Evolutionary conservation across 2,329 filamentous ascomycete species (phyloP).

Genomic region (Hypoxylon sp.): DNA sequence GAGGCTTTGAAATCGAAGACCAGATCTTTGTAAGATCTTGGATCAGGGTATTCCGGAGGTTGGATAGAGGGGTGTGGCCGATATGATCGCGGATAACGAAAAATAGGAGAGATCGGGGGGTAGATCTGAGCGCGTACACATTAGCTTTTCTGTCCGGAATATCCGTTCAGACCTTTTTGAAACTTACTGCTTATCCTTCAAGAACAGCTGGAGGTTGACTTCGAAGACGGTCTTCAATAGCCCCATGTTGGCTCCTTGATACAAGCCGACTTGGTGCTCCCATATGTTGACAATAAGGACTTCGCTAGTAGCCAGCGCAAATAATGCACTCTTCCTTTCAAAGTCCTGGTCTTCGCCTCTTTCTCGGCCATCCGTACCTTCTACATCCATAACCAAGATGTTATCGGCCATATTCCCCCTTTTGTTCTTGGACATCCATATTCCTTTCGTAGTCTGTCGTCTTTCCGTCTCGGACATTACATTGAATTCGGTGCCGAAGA

Average conservation of each 20-base stretch:
- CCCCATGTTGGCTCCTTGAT: conserved; percentile 99
- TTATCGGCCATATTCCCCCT: conserved; percentile 88
- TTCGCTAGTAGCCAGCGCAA: conserved; percentile 96
- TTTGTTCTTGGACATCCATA: conserved; percentile 99
- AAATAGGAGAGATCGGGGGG: conserved; percentile 91
- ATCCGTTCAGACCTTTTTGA: neutral
- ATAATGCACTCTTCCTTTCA: conserved; percentile 96
- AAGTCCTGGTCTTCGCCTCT: conserved; percentile 98
- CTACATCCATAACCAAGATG: conserved; percentile 99
- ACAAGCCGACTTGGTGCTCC: conserved; percentile 98
- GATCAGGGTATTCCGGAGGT: conserved; percentile 89
- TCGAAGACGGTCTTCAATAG: conserved; percentile 98
- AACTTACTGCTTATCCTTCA: conserved; percentile 91
- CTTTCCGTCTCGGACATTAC: conserved; percentile 97
- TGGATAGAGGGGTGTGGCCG: conserved; percentile 88
- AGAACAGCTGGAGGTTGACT: conserved; percentile 95
- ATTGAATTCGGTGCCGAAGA: conserved; percentile 95
- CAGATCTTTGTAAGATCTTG: conserved; percentile 94
- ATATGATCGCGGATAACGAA: conserved; percentile 99
- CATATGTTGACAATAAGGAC: conserved; percentile 99
- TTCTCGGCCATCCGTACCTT: conserved; percentile 96
- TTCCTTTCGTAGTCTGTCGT: conserved; percentile 97
- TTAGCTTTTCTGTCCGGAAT: conserved; percentile 29
- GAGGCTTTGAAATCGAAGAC: conserved; percentile 90
- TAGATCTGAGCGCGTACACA: conserved; percentile 69